These are phyloP conservation scores for Tolypocladium pustulatum DNA, from an alignment of 2,329 filamentous ascomycete species.

Conservation along the genomic window DNA sequence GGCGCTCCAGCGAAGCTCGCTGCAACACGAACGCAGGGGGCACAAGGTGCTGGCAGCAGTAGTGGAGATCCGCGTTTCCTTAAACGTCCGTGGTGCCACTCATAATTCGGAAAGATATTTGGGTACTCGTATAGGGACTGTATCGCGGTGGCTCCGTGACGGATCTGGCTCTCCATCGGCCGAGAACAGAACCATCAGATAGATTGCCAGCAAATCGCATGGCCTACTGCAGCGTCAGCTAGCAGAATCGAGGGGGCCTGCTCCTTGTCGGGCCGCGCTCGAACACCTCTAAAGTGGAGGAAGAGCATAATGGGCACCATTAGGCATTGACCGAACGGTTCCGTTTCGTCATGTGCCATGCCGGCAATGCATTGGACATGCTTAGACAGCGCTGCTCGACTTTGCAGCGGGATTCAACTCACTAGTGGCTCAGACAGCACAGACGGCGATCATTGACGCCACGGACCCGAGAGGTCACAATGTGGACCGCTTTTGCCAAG, in stretches of 20 bases:
- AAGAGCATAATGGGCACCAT: neutral
- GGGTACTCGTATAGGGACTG: neutral
- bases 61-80: neutral
- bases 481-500: neutral
- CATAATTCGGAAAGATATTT: no score
- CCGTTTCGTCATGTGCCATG: neutral
- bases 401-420: no score
- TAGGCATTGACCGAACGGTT: neutral
- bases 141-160: neutral
- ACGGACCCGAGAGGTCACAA: neutral
- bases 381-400: neutral
- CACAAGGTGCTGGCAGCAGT: neutral
- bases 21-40: neutral
- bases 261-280: neutral
- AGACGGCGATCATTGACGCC: neutral
- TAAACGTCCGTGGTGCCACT: neutral
- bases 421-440: neutral
- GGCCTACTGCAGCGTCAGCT: neutral
- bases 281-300: neutral
- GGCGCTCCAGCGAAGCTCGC: neutral
- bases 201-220: neutral
- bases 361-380: neutral
- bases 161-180: neutral
- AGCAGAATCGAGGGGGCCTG: neutral
- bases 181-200: neutral